Evolutionary conservation across 179 eudicot species (phyloP).

Genomic region (Beta macrorhiza): DNA sequence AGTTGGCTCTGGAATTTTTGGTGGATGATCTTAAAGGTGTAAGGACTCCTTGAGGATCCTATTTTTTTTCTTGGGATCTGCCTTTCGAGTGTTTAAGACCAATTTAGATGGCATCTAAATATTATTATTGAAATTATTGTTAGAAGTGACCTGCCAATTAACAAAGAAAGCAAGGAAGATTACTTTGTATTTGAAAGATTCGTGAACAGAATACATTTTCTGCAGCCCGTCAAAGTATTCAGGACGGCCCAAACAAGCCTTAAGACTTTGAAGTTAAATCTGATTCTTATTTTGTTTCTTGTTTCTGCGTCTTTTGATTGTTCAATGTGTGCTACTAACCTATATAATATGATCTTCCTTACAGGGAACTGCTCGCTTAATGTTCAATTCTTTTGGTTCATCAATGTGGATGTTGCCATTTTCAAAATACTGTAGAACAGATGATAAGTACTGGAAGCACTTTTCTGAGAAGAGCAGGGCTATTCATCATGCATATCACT

Average conservation of each 20-base stretch:
- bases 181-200: background rate
- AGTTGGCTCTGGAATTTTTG: background rate
- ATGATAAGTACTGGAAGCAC: slow-evolving; percentile 61
- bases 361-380: slow-evolving; percentile 94
- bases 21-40: background rate
- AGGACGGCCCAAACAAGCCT: background rate
- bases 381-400: slow-evolving; percentile 97
- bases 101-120: background rate
- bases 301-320: slow-evolving; percentile 11
- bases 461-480: slow-evolving; percentile 50
- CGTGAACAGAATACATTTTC: background rate
- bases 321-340: slow-evolving; percentile 6
- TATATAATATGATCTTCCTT: slow-evolving; percentile 34
- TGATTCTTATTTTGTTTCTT: background rate
- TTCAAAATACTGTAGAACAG: slow-evolving; percentile 77
- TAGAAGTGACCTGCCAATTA: background rate
- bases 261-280: background rate
- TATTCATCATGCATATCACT: slow-evolving; percentile 52
- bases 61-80: background rate
- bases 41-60: background rate
- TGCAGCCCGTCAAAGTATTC: background rate
- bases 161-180: background rate
- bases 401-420: slow-evolving; percentile 93
- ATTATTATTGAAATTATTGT: too few species aligned
- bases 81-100: background rate